Percentiles rank a stretch among this genome's conserved stretches.
phyloP scores from a whole-genome alignment of 306 rosid genomes.

The Potentilla sterilis region DNA sequence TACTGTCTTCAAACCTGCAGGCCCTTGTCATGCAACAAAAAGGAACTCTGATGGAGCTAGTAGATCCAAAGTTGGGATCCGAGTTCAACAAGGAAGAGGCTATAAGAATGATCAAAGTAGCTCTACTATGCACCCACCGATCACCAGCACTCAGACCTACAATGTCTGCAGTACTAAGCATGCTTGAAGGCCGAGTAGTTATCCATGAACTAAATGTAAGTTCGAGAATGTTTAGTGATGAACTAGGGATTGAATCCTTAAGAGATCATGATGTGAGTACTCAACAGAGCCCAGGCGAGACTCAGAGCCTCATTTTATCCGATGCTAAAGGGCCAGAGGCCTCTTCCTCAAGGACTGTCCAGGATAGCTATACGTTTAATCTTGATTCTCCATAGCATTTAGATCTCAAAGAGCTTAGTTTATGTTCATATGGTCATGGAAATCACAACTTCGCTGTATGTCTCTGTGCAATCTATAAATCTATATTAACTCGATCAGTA shows the following conservation, averaged over 20 bases:
- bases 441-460: no score
- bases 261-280: not conserved
- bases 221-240: conserved; percentile 12
- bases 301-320: not conserved
- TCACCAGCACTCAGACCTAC: conserved; percentile 51
- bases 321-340: not conserved
- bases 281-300: not conserved
- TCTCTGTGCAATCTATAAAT: no score
- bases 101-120: conserved; percentile 44
- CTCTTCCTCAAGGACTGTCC: not conserved
- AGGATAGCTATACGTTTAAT: conserved; percentile 2
- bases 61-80: conserved; percentile 50
- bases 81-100: conserved; percentile 46
- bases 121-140: conserved; percentile 48
- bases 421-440: no score
- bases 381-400: not conserved
- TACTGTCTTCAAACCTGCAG: not conserved
- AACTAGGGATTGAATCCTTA: not conserved
- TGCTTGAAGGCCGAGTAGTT: conserved; percentile 51
- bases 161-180: conserved; percentile 63
- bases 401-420: no score
- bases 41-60: conserved; percentile 38
- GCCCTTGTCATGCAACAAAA: conserved; percentile 25
- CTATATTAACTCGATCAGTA: no score
- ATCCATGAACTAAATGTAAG: conserved; percentile 33